Conservation (phyloP, 192 early-diverging fungal genomes). For the Linnemannia zychae region DNA sequence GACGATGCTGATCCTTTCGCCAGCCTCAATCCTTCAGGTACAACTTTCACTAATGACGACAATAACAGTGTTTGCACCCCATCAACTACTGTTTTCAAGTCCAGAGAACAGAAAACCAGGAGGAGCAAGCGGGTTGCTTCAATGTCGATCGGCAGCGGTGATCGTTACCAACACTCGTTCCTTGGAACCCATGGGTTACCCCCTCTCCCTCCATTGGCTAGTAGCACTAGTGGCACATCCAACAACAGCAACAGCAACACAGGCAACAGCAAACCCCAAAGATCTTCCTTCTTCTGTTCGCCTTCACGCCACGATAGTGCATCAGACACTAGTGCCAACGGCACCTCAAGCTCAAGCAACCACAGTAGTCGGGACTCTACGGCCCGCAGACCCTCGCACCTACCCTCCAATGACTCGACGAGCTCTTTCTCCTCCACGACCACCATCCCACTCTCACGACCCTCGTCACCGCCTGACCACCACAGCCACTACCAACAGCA, state of each 20-base stretch:
- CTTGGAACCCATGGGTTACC: neutral
- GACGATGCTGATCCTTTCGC: neutral
- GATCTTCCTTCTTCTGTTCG: conserved; percentile 24
- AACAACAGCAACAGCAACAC: neutral
- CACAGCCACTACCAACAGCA: neutral
- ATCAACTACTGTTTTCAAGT: neutral
- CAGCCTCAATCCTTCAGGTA: neutral
- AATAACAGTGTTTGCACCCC: too few species aligned
- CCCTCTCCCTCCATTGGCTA: conserved; percentile 16
- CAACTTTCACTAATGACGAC: neutral
- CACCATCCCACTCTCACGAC: conserved; percentile 24
- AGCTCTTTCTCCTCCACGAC: conserved; percentile 14
- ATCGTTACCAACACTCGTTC: neutral
- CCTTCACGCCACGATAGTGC: conserved; percentile 16
- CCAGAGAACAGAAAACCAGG: neutral
- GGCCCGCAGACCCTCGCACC: neutral
- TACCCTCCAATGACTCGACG: neutral
- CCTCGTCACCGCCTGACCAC: conserved; percentile 4
- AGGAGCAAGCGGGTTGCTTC: conserved; percentile 31
- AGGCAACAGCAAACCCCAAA: neutral
- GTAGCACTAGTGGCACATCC: conserved; percentile 5
- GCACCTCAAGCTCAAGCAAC: neutral
- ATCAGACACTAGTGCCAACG: neutral
- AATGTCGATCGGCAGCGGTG: conserved; percentile 29
- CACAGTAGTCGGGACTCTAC: neutral